phyloP scores from a whole-genome alignment of 2,329 filamentous ascomycete genomes.

The Tolypocladium ovalisporum region DNA sequence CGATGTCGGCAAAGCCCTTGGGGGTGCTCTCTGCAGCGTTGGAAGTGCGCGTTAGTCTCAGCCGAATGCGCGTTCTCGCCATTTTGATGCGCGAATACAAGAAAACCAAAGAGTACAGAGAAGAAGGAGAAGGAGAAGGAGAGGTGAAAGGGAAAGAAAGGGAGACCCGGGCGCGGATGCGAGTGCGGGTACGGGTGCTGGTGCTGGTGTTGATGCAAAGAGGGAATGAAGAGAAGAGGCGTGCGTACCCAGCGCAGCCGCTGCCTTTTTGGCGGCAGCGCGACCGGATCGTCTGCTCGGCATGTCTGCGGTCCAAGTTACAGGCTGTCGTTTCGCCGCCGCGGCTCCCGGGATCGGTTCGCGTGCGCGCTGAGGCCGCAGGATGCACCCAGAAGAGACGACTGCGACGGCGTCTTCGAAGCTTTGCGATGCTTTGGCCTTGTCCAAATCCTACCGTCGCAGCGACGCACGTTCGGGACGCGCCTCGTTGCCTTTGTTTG shows the following conservation, averaged over 20 bases:
- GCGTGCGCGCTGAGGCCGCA: neutral
- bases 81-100: constrained; percentile 7
- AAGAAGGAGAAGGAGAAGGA: neutral
- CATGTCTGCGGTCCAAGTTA: constrained; percentile 10
- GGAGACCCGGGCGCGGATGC: neutral
- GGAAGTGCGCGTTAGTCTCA: constrained; percentile 21
- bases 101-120: neutral
- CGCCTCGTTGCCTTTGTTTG: neutral
- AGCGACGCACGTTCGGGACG: neutral
- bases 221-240: neutral
- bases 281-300: constrained; percentile 38
- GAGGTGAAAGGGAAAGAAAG: neutral
- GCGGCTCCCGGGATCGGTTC: neutral
- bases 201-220: neutral
- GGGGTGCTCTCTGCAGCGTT: constrained; percentile 28
- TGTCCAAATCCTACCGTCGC: neutral
- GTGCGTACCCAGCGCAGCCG: constrained; percentile 39
- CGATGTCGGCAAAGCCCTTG: constrained; percentile 27
- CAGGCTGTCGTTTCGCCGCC: neutral
- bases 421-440: neutral
- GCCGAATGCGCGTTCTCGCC: constrained; percentile 17
- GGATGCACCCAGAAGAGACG: neutral
- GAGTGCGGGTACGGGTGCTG: neutral
- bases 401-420: neutral
- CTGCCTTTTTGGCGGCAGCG: constrained; percentile 41